Base-by-base conservation (phyloP, 345 rosid genomes). In the Bretschneidera sinensis region DNA sequence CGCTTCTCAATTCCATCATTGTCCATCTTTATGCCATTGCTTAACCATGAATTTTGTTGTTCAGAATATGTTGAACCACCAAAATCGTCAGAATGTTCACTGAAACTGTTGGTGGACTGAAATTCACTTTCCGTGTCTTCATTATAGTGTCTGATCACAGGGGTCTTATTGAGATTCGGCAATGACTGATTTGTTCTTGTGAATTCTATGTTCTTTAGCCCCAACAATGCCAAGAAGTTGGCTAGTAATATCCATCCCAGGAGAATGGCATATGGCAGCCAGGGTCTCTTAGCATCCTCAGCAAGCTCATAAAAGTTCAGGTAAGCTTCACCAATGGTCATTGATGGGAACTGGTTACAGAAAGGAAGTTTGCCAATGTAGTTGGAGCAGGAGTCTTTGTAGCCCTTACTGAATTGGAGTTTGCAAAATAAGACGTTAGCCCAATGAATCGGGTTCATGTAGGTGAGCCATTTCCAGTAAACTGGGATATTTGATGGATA, bases 291-390 rank as follows among this genome's bases (percentile, higher is more conserved):
- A 17, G 64, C 61, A 66, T 59, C 69, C 50, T 54, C 51, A 45
- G 64, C 33, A 33, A 75, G 71, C 70, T 75, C 69, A 45, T 62
- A 70, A 43, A 45, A 70, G 17, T 24, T 31, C 22, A 75, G 45
- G 24, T 62, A 75, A 23, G 70, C 75, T 53, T 70, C 54, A 62
- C 79, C 70, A 55, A 60, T 76, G 22, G 73, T 56, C 76, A 60
- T 67, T 35, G 43, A 51, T 10, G 76, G 76, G 65, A 63, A 75
- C 25, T 60, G 73, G 57, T 67, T 59, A 57, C 67, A 75, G 55
- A 34, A 71, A 20, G 76, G 73, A 45, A 71, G 71, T 55, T 67
- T 60, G 31, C 47, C 55, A 6, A 20, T 57, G 59, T 71, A 63
- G 61, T 60, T 33, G 9, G 67, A 48, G 39, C 76, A 71, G 9